phyloP scores from a whole-genome alignment of 2,329 filamentous ascomycete species.

The Cladophialophora chaetospira region DNA sequence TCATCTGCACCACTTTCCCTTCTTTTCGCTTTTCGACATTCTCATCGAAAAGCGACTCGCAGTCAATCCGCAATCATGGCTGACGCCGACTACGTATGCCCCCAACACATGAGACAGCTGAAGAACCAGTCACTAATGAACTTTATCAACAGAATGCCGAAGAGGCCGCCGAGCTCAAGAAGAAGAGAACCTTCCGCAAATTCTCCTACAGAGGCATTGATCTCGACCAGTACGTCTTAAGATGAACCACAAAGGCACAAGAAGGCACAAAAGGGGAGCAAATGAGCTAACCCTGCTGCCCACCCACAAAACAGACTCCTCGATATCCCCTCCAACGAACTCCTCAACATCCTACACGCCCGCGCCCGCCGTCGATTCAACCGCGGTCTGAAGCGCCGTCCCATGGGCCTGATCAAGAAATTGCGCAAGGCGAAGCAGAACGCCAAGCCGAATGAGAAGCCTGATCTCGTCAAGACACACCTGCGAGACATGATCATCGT shows the following conservation, averaged over 20 bases:
- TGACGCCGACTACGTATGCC: conserved; percentile 84
- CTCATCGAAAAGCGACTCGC: conserved; percentile 48
- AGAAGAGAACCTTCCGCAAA: conserved; percentile 99
- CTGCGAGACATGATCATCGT: conserved; percentile 99
- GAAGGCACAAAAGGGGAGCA: background rate
- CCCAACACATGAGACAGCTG: background rate
- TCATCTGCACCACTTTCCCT: conserved; percentile 34
- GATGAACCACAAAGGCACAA: conserved; percentile 5
- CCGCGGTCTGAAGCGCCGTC: conserved; percentile 99
- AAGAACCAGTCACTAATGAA: conserved; percentile 23
- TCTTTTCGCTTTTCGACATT: conserved; percentile 49
- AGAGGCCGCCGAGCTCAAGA: conserved; percentile 99
- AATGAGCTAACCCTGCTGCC: conserved; percentile 34
- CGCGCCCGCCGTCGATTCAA: conserved; percentile 99
- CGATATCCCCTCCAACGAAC: conserved; percentile 96
- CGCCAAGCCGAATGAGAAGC: conserved; percentile 99
- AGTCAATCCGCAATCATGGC: conserved; percentile 70
- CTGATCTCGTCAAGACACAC: conserved; percentile 98
- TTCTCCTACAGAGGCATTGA: conserved; percentile 99
- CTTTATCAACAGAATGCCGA: conserved; percentile 75
- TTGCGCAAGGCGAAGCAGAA: conserved; percentile 99
- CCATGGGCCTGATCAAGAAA: conserved; percentile 99
- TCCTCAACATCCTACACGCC: conserved; percentile 98
- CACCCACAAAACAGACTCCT: conserved; percentile 70
- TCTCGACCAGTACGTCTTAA: conserved; percentile 91